Evolutionary conservation across 2,329 filamentous ascomycete genomes (phyloP), one percentile per base, ranked within the genome.

Genomic region (Podosphaera fusca): DNA sequence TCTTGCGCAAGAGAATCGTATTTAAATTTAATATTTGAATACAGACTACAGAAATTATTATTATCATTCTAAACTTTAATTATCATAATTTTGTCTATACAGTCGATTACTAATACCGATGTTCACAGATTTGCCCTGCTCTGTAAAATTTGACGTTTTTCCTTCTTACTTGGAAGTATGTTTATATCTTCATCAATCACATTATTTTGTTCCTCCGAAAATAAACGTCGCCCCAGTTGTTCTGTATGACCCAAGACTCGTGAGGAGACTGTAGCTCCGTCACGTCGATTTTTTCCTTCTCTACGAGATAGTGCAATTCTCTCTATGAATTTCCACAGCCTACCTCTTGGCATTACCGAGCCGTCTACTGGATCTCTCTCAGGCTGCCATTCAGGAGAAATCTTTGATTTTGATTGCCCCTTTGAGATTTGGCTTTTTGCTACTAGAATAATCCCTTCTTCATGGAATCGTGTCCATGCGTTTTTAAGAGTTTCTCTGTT

Each of bases 401-500:
- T 74, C 56, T 81, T 78, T 38, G 94, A 75, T 2, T 78, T 75
- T 0, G 79, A 72, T 2, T 76, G 76, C 1, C 75, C 70, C 61
- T 83, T 83, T 36, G 75, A 63, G 60, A 84, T 82, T 63, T 81
- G 83, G 42, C 70, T 71, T 64, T 85, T 85, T 35, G 84, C 75
- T 0, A 89, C 77, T 50, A 85, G 72, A 58, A 96, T 75, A 61
- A 96, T 94, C 7, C 88, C 86, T 64, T 96, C 90, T 65, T 95
- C 87, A 63, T 89, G 82, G 65, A 94, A 94, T 14, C 87, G 80
- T 42, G 80, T 76, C 69, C 90, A 95, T 0, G 89, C 84, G 69
- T 98, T 98, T 67, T 92, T 94, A 58, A 98, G 77, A 0, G 89
- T 94, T 69, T 98, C 90, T 65, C 95, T 95, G 74, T 98, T 98